Evolutionary conservation across 352 stramenopile genomes (phyloP), one percentile per base, ranked within the genome.

Genomic region (Phytophthora syringae): DNA sequence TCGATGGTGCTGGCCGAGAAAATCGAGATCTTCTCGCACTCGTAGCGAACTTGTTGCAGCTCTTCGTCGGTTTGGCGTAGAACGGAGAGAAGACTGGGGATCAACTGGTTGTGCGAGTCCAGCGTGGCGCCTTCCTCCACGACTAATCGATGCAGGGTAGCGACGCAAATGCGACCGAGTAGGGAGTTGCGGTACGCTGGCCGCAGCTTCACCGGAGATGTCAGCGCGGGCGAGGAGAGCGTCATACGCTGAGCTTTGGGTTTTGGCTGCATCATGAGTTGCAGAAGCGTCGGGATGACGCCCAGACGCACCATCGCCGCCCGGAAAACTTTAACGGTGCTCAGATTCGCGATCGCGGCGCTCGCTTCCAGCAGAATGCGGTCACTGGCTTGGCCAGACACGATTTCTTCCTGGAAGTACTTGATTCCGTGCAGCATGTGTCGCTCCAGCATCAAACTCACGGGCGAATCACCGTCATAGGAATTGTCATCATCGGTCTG

Each of bases 31-130:
- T 92, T 89, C 48, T 89, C 81, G 42, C 79, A 90, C 48, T 88
- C 79, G 50, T 92, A 93, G n/a, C 80, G 80, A 7, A 91, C 80
- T 60, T 88, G 75, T 21, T 91, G 80, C 5, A 93, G 70, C 24
- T 88, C 82, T 12, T 90, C 84, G 28, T 91, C 82, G 1, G 50
- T 83, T 21, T 88, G 79, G 12, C 64, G 55, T 5, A 93, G 52
- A 15, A 91, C 84, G 7, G 73, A 74, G 9, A 91, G 64, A 9
- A 91, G 50, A 32, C 80, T 89, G 1, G 82, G 80, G 11, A 93
- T 74, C 0, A 93, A 63, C 15, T 80, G 52, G 1, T 44, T 71
- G 7, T 60, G 48, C 6, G 52, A 48, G 36, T 89, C 79, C 20
- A 90, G 58, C 0, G 43, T 53, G 0, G 72, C 77, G 9, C 74